phyloP scores from a whole-genome alignment of 805 yeast species.

The Candida ficus region DNA sequence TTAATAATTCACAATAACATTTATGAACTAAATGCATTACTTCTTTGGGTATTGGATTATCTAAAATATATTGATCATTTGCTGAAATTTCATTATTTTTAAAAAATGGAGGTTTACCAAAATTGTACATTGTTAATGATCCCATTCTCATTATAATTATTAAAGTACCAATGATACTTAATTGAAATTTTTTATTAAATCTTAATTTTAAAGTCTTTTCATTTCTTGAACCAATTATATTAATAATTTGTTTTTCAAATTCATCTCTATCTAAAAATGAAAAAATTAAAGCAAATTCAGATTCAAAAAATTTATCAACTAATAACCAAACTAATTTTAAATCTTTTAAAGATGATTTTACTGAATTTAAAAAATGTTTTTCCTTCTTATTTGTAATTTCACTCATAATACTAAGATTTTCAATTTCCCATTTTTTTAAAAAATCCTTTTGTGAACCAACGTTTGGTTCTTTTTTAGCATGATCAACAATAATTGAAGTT shows the following conservation, averaged over 20 bases:
- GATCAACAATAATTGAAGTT: background rate
- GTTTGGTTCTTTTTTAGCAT: background rate
- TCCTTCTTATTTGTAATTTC: background rate
- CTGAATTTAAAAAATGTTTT: background rate
- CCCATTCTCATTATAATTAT: conserved; percentile 21
- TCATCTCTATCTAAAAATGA: conserved; percentile 20
- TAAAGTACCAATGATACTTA: conserved; percentile 17
- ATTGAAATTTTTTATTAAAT: conserved; percentile 16
- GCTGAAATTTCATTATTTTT: background rate
- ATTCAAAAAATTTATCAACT: conserved; percentile 21
- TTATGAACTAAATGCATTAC: conserved; percentile 9
- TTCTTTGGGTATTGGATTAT: conserved; percentile 13
- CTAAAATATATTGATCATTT: conserved; percentile 16
- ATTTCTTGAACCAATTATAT: conserved; percentile 17
- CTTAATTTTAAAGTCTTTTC: conserved; percentile 4
- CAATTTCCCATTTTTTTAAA: conserved; percentile 5
- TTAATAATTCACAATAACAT: conserved; percentile 14
- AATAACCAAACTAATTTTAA: conserved; percentile 21
- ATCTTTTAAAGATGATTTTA: conserved; percentile 12
- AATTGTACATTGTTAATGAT: conserved; percentile 19
- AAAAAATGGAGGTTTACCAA: conserved; percentile 10
- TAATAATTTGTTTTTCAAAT: conserved; percentile 9
- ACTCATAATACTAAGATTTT: conserved; percentile 1
- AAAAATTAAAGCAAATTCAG: conserved; percentile 16
- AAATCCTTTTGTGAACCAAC: conserved; percentile 3